These are phyloP conservation scores for Pythium myriotylum DNA, from an alignment of 352 stramenopile genomes.

Conservation along the genomic window DNA sequence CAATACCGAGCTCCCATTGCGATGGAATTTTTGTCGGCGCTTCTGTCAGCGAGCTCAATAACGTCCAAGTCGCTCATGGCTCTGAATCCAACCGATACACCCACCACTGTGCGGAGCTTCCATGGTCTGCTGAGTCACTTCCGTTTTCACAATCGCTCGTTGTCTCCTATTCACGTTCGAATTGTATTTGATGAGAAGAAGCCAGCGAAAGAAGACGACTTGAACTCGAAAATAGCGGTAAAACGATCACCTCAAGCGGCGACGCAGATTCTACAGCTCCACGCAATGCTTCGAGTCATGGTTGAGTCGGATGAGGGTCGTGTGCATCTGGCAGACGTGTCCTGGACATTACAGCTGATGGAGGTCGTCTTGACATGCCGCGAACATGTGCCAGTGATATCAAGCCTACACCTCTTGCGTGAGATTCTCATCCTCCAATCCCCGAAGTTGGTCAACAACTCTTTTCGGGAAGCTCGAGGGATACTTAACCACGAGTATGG, in stretches of 20 bases:
- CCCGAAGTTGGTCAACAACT: not conserved
- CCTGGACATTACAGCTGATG: conserved; percentile 26
- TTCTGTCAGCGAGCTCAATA: conserved; percentile 5
- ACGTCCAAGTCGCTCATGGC: conserved; percentile 2
- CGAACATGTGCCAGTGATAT: conserved; percentile 5
- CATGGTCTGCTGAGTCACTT: conserved; percentile 86
- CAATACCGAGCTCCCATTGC: conserved; percentile 2
- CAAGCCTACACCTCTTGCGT: conserved; percentile 21
- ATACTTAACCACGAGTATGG: not conserved
- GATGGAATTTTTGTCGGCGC: conserved; percentile 21
- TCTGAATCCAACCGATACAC: not conserved
- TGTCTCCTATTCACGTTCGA: conserved; percentile 92
- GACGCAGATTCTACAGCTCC: conserved; percentile 19
- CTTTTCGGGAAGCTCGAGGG: not conserved
- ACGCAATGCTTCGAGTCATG: conserved; percentile 22
- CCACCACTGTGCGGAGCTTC: conserved; percentile 44
- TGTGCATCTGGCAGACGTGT: conserved; percentile 16
- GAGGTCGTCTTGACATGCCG: conserved; percentile 12
- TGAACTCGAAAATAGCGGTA: not conserved
- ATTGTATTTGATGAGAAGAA: conserved; percentile 89
- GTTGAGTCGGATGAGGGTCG: conserved; percentile 26
- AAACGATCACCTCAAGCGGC: not conserved
- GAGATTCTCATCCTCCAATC: conserved; percentile 12
- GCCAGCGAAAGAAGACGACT: conserved; percentile 18
- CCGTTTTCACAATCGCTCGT: conserved; percentile 87